Evolutionary conservation across 2,329 filamentous ascomycete genomes (phyloP), one percentile per base, ranked within the genome.

Genomic region (Aureobasidium pullulans): DNA sequence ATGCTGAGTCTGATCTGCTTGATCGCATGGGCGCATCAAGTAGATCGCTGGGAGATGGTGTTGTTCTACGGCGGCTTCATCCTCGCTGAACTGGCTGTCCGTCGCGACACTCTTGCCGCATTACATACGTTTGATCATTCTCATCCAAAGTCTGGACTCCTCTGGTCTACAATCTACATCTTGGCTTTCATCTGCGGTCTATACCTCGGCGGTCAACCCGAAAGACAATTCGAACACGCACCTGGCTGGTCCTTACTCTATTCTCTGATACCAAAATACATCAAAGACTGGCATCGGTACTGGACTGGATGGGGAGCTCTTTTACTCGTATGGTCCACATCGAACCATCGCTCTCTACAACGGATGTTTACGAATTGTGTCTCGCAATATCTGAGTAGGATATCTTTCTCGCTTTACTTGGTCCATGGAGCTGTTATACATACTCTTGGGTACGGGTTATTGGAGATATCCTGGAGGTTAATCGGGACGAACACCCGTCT

Each of bases 361-460:
- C 69, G 71, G n/a, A 71, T 83, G 61, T 83, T 84, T 69, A 79
- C 79, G 64, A 71, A 73, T 1, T 65, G 70, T 1, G 63, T 75
- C 13, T 72, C 82, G 3, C 81, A 84, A 66, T 85, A 85, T 68
- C 72, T 85, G 6, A 83, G 83, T 62, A 79, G 78, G 66, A 79
- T 85, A 63, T 84, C 81, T 53, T 86, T 83, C 66, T 78, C 81
- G 52, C 67, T 86, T 29, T 86, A 86, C 67, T 75, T 86, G 11
- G 79, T 84, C 72, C 83, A 86, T 66, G 81, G 82, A 0, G 78
- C 80, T 3, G 75, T 79, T 1, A 75, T 80, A 65, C 81, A 83
- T 64, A 76, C 77, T 2, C 64, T 79, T 19, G 81, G 81, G 9
- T 84, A 82, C 64, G 71, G 75, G 32, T 37, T 89, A 1, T 75